These are phyloP conservation scores for Arabis hirsuta DNA, from an alignment of 345 rosid genomes.

Conservation along the genomic window DNA sequence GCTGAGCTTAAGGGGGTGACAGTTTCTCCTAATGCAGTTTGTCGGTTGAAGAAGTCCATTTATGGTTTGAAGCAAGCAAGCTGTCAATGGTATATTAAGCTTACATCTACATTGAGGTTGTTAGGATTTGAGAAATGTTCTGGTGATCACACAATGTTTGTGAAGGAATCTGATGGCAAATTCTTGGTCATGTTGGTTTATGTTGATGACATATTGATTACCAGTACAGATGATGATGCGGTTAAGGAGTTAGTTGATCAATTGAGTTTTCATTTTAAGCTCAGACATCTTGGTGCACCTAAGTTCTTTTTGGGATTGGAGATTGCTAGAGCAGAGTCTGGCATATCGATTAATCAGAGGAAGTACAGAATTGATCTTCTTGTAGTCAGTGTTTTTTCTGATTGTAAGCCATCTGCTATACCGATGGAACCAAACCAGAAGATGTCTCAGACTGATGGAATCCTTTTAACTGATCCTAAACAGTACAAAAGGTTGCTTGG, in stretches of 20 bases:
- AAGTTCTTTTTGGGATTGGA: background rate
- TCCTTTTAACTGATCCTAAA: rapidly evolving
- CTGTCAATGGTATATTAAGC: no score
- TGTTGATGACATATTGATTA: background rate
- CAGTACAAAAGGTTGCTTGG: background rate
- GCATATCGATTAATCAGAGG: background rate
- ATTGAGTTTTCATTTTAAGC: background rate
- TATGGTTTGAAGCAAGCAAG: no score
- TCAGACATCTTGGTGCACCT: background rate
- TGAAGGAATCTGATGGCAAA: rapidly evolving
- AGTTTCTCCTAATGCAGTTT: no score
- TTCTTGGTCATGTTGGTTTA: background rate
- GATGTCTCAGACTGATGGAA: background rate
- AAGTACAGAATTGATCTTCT: background rate
- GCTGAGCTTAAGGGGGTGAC: no score
- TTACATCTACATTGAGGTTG: no score
- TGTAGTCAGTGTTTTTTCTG: background rate
- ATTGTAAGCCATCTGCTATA: background rate
- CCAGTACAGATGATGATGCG: background rate
- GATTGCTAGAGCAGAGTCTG: background rate
- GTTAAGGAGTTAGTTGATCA: background rate
- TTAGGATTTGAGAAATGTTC: background rate
- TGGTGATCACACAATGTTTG: background rate
- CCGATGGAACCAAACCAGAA: background rate
- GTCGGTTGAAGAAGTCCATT: no score